Evolutionary conservation across 1,284 basidiomycete species (phyloP).

Genomic region (Sporisorium sorghi): DNA sequence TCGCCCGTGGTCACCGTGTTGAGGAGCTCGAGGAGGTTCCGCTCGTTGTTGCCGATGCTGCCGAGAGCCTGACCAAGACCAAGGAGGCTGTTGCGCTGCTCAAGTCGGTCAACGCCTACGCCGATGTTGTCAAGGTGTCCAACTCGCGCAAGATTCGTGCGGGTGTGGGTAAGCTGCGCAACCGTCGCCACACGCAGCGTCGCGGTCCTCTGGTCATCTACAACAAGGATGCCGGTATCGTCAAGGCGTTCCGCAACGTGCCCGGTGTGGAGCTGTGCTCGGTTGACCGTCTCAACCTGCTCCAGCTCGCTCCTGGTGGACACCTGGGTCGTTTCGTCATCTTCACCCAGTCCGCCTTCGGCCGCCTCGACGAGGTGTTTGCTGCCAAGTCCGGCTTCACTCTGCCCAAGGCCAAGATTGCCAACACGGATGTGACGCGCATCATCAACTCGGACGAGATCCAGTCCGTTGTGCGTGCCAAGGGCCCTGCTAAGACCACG

Average conservation of each 20-base stretch:
- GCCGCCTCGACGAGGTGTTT: slow-evolving; percentile 91
- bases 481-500: slow-evolving; percentile 82
- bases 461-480: slow-evolving; percentile 86
- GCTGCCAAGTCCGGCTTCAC: slow-evolving; percentile 83
- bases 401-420: slow-evolving; percentile 80
- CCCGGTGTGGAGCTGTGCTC: slow-evolving; percentile 98
- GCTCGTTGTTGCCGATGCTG: slow-evolving; percentile 83
- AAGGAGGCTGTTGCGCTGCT: slow-evolving; percentile 96
- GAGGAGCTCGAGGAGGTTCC: slow-evolving; percentile 98
- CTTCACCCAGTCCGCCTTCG: slow-evolving; percentile 97
- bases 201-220: slow-evolving; percentile 98
- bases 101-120: slow-evolving; percentile 83
- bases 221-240: slow-evolving; percentile 97
- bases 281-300: slow-evolving; percentile 93
- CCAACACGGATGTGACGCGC: slow-evolving; percentile 95
- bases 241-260: slow-evolving; percentile 97
- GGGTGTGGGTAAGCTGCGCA: slow-evolving; percentile 97
- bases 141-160: slow-evolving; percentile 97
- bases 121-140: slow-evolving; percentile 95
- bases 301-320: slow-evolving; percentile 99
- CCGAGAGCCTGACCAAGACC: slow-evolving; percentile 93
- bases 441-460: slow-evolving; percentile 83
- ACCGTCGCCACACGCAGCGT: slow-evolving; percentile 95
- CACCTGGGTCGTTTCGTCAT: slow-evolving; percentile 99
- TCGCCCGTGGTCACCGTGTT: slow-evolving; percentile 98